Conservation (phyloP, 768 basidiomycete genomes). For the Phylloporus arenicola region DNA sequence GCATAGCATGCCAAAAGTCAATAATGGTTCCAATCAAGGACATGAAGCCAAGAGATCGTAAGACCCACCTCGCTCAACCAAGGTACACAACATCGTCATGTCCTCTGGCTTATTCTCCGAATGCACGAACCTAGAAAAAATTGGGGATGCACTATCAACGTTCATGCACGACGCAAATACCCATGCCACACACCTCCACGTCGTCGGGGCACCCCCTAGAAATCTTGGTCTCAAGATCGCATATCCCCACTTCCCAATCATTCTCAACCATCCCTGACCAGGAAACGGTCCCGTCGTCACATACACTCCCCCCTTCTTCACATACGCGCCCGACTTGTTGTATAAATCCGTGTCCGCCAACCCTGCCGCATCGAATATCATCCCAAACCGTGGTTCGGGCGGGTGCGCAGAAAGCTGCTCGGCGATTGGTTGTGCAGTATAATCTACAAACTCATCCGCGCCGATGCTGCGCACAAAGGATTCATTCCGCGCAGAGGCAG, state of each 20-base stretch:
- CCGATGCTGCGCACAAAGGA: constrained; percentile 53
- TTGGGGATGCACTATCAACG: not conserved
- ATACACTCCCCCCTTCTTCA: constrained; percentile 47
- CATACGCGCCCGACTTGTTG: constrained; percentile 44
- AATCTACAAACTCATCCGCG: constrained; percentile 68
- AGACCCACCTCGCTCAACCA: constrained; percentile 40
- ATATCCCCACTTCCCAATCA: not conserved
- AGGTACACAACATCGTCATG: constrained; percentile 31
- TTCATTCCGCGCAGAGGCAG: constrained; percentile 56
- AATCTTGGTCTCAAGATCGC: constrained; percentile 35
- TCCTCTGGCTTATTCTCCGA: constrained; percentile 32
- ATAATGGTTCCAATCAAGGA: not conserved
- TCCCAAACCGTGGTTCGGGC: constrained; percentile 48
- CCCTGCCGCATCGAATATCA: constrained; percentile 58
- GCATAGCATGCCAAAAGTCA: not conserved
- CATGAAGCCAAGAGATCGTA: not conserved
- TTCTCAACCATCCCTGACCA: constrained; percentile 12
- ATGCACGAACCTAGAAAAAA: constrained; percentile 20
- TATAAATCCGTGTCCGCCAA: constrained; percentile 46
- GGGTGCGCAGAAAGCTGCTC: constrained; percentile 41
- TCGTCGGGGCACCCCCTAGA: constrained; percentile 49
- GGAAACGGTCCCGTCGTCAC: constrained; percentile 49
- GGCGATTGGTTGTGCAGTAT: constrained; percentile 47
- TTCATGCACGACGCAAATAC: too few species aligned
- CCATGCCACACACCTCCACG: constrained; percentile 38